These are phyloP conservation scores for Penicillium cataractarum DNA, from an alignment of 495 filamentous ascomycete genomes.

Conservation along the genomic window DNA sequence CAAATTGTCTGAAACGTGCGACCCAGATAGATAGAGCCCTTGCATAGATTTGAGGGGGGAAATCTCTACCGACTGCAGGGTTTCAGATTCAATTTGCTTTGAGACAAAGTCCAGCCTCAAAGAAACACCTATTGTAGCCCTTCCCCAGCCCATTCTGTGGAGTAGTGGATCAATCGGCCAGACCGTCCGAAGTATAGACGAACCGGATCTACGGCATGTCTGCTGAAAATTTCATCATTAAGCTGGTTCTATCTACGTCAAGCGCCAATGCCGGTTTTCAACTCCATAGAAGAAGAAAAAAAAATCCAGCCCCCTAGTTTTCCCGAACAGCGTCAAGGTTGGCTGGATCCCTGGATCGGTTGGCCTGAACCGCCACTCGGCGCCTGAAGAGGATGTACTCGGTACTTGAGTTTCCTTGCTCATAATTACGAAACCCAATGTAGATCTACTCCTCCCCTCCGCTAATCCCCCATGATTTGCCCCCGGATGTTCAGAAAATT, in stretches of 20 bases:
- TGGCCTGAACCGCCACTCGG: constrained; percentile 27
- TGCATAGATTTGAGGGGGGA: too few species aligned
- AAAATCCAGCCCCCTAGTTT: constrained; percentile 11
- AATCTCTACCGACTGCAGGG: too few species aligned
- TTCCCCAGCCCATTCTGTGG: background rate
- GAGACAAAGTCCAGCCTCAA: background rate
- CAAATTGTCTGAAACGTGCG: too few species aligned
- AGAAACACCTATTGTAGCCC: background rate
- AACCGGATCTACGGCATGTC: constrained; percentile 10
- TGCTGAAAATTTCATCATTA: background rate
- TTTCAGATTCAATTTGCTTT: too few species aligned
- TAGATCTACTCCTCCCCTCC: constrained; percentile 26
- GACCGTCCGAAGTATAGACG: constrained; percentile 3
- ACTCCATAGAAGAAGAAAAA: background rate
- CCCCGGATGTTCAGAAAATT: constrained; percentile 22
- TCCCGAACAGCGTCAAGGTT: constrained; percentile 19
- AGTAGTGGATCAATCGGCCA: constrained; percentile 7
- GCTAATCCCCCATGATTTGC: constrained; percentile 25
- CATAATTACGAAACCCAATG: background rate
- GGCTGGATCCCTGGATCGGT: constrained; percentile 16
- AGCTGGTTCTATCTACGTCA: too few species aligned
- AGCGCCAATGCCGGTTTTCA: background rate
- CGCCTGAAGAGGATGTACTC: constrained; percentile 14
- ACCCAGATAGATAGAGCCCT: too few species aligned
- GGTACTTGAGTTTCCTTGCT: constrained; percentile 14